These are phyloP conservation scores for Trichoderma hamatum DNA, from an alignment of 2,329 filamentous ascomycete species.

Conservation along the genomic window DNA sequence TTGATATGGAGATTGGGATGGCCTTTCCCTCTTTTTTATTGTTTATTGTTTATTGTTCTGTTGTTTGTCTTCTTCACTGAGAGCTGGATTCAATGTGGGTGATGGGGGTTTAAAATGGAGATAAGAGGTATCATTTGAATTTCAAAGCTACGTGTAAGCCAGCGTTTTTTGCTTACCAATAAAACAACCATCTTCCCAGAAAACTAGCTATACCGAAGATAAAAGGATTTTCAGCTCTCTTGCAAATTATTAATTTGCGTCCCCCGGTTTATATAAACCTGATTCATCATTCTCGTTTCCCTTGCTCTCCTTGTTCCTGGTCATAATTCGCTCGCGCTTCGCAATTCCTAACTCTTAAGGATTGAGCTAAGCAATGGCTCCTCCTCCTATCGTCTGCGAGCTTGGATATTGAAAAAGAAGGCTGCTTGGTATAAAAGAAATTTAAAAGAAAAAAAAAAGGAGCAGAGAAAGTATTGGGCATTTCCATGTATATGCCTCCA, in stretches of 20 bases:
- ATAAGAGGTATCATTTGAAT: constrained; percentile 1
- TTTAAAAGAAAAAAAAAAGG: background rate
- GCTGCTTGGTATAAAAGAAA: background rate
- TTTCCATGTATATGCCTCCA: background rate
- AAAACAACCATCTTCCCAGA: background rate
- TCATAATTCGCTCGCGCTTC: background rate
- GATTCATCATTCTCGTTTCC: background rate
- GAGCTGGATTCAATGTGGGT: background rate
- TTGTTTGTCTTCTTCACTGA: background rate
- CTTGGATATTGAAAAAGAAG: background rate
- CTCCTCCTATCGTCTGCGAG: no score
- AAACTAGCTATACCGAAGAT: background rate
- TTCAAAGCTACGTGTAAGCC: constrained; percentile 9
- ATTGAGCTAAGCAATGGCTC: background rate
- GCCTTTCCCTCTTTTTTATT: background rate
- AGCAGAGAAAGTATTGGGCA: background rate
- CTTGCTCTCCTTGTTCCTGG: background rate
- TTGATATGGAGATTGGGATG: background rate
- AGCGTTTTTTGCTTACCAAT: constrained; percentile 9
- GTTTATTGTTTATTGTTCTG: background rate
- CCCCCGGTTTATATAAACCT: background rate
- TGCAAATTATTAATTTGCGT: background rate
- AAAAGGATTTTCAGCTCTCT: background rate
- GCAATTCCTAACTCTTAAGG: background rate
- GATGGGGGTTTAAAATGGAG: background rate